Evolutionary conservation across 805 yeast genomes (phyloP).

Genomic region (Suhomyces faveliae): DNA sequence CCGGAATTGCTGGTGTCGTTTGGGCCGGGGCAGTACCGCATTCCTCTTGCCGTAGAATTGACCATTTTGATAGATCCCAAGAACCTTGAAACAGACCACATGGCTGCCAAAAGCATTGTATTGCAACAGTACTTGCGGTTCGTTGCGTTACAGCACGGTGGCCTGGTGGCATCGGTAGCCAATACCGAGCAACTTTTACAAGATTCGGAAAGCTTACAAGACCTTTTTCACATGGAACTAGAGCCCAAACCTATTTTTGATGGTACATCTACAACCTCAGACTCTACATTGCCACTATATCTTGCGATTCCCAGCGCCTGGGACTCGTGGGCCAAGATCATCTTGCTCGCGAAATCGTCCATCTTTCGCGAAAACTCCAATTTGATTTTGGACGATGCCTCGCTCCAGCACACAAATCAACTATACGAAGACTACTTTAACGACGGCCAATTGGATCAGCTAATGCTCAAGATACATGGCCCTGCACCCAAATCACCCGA

Average conservation of each 20-base stretch:
- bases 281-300: not conserved
- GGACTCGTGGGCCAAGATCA: conserved; percentile 55
- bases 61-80: conserved; percentile 17
- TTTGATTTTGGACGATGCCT: conserved; percentile 16
- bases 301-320: conserved; percentile 44
- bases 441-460: no score
- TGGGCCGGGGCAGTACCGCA: conserved; percentile 23
- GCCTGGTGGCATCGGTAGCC: conserved; percentile 14
- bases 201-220: conserved; percentile 3
- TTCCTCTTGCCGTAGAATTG: conserved; percentile 20
- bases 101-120: conserved; percentile 19
- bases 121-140: conserved; percentile 39
- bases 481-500: not conserved
- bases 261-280: not conserved
- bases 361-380: conserved; percentile 14
- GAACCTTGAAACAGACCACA: conserved; percentile 14
- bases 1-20: conserved; percentile 8
- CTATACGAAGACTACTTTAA: conserved; percentile 13
- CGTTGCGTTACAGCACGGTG: conserved; percentile 33
- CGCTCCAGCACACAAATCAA: conserved; percentile 15
- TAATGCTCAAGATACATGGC: not conserved
- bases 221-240: not conserved
- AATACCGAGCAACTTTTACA: conserved; percentile 4
- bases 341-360: conserved; percentile 27
- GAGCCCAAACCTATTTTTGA: conserved; percentile 17